Base-by-base conservation (phyloP, 1,139 yeast species). In the Citeromyces hawaiiensis region DNA sequence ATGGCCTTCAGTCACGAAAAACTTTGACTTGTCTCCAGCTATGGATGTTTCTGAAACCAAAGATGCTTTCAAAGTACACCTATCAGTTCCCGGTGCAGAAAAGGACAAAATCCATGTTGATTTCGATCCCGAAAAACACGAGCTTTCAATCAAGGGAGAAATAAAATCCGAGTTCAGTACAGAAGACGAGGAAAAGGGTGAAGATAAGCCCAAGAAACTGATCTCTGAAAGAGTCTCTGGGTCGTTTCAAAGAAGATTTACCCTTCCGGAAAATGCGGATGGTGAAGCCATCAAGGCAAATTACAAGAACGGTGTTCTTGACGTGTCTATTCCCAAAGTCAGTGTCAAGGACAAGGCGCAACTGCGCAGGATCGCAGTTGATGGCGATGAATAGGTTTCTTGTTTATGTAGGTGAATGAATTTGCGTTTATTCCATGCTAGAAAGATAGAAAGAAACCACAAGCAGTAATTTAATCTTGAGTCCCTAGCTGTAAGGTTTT, bases 1-100 rank as follows among this genome's bases (percentile, higher is more conserved):
- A 7, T 19, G 21, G 21, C 21, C 21, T 5, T 5, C 21, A 19
- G 21, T 19, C 7, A 19, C 21, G 7, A 19, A 19, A 19, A 7
- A 19, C 7, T 19, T 19, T 19, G 49, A 45, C n/a, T 41, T 54
- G 27, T 48, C 56, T 25, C 68, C 68, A 37, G 68, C 70, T 13
- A 58, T 65, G 31, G 69, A 65, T 45, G 53, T 66, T 36, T 45
- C 64, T 39, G 70, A 66, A 14, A 57, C 60, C 38, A 60, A 57
- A 6, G 51, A 56, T 29, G 49, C 56, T 16, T 66, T 64, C 45
- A 63, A 61, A 25, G 46, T 66, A 30, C 61, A 60, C 29, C 51
- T 64, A 4, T 56, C 66, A 1, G 51, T 64, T 38, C 68, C 70
- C 11, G 71, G 71, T 40, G 65, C 64, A 17, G 41, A 54, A 13